phyloP scores from a whole-genome alignment of 2,329 filamentous ascomycete genomes.

The Fusarium nelsonii region DNA sequence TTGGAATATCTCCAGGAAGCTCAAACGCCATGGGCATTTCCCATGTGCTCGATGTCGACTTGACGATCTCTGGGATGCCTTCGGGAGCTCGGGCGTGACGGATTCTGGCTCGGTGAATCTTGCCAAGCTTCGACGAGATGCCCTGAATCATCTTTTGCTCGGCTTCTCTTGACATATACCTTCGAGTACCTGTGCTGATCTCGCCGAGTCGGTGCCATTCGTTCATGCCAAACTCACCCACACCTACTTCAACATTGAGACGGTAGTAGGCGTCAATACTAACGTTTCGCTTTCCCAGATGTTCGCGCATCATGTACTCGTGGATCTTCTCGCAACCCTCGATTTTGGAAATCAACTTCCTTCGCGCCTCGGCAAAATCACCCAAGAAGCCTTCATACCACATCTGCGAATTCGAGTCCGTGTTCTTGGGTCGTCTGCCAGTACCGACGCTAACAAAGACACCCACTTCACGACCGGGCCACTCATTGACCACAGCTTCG shows the following conservation, averaged over 20 bases:
- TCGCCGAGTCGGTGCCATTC: constrained; percentile 96
- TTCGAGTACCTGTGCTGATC: constrained; percentile 90
- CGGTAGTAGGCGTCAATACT: constrained; percentile 93
- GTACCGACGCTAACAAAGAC: constrained; percentile 96
- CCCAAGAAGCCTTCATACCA: constrained; percentile 97
- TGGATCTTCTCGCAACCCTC: constrained; percentile 95
- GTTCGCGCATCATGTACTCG: constrained; percentile 83
- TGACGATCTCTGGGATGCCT: constrained; percentile 59
- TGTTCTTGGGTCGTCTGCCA: constrained; percentile 78
- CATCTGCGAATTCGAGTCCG: constrained; percentile 77
- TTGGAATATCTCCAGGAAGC: constrained; percentile 68
- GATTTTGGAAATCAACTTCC: constrained; percentile 88
- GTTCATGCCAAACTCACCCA: constrained; percentile 98
- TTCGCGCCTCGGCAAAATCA: constrained; percentile 90
- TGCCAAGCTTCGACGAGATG: constrained; percentile 83
- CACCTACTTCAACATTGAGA: constrained; percentile 95
- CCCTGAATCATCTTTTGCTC: constrained; percentile 83
- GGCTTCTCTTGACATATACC: constrained; percentile 79
- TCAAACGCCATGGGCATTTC: constrained; percentile 66
- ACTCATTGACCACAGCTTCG: constrained; percentile 92
- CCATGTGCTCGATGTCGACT: constrained; percentile 57
- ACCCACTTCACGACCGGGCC: constrained; percentile 92
- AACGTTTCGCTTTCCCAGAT: constrained; percentile 81
- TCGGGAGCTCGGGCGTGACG: constrained; percentile 68
- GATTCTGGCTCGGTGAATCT: constrained; percentile 81